A percentile compares a stretch with the other conserved stretches of the same genome.
Conservation (phyloP, 1,139 yeast genomes). For the Nadsonia commutata region DNA sequence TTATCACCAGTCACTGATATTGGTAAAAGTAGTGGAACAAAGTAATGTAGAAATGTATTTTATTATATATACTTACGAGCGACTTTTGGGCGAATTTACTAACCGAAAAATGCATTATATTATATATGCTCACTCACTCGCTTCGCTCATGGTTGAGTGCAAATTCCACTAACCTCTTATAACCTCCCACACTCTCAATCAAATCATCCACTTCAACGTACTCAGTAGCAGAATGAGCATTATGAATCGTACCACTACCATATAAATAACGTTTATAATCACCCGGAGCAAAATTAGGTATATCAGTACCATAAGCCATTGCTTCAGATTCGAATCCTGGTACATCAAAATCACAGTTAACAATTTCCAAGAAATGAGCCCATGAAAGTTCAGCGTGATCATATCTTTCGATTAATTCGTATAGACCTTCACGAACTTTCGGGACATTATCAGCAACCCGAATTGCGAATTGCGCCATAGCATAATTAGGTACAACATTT, state of each 20-base stretch:
- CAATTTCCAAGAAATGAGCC: neutral
- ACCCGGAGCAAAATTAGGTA: constrained; percentile 34
- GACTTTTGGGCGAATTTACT: no score
- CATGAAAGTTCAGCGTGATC: constrained; percentile 9
- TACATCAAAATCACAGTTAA: constrained; percentile 32
- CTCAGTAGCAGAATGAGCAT: constrained; percentile 54
- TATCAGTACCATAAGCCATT: constrained; percentile 50
- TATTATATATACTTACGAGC: no score
- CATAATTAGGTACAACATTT: constrained; percentile 50
- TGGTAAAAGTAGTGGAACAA: no score
- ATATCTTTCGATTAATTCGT: constrained; percentile 21
- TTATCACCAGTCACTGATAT: no score
- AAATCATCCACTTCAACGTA: constrained; percentile 38
- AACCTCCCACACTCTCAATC: constrained; percentile 40
- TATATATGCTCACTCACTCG: no score
- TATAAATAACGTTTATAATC: constrained; percentile 37
- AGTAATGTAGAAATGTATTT: no score
- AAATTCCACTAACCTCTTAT: constrained; percentile 31
- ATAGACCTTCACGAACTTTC: constrained; percentile 26
- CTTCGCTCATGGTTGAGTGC: no score
- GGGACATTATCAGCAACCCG: constrained; percentile 40
- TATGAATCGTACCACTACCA: constrained; percentile 56
- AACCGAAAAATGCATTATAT: no score
- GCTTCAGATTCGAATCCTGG: constrained; percentile 47
- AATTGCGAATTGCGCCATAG: constrained; percentile 35